These are phyloP conservation scores for Coemansia sp. DNA, from an alignment of 192 early-diverging fungal species.

Conservation along the genomic window DNA sequence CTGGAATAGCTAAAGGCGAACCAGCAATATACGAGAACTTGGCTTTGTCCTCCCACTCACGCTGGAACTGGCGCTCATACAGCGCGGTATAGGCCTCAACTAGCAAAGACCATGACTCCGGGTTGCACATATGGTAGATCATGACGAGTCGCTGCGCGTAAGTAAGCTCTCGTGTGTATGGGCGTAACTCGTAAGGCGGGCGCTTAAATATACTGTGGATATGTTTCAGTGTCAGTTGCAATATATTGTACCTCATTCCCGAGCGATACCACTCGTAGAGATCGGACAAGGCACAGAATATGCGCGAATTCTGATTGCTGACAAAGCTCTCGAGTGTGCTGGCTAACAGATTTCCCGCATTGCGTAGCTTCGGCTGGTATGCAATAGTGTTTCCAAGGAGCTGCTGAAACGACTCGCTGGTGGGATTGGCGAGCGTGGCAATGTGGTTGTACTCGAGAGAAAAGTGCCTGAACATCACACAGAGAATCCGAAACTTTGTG, in stretches of 20 bases:
- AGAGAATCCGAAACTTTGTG: slow-evolving; percentile 38
- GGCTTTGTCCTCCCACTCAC: slow-evolving; percentile 25
- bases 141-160: slow-evolving; percentile 37
- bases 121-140: slow-evolving; percentile 31
- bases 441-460: slow-evolving; percentile 28
- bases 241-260: slow-evolving; percentile 15
- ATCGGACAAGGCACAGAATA: slow-evolving; percentile 34
- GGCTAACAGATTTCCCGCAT: neutral
- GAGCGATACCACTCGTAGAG: slow-evolving; percentile 28
- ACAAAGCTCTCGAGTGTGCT: slow-evolving; percentile 39
- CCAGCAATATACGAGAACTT: slow-evolving; percentile 22
- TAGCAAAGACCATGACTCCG: slow-evolving; percentile 19
- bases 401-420: slow-evolving; percentile 3
- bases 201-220: slow-evolving; percentile 48
- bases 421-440: slow-evolving; percentile 25
- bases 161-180: slow-evolving; percentile 35
- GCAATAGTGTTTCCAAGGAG: slow-evolving; percentile 15
- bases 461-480: slow-evolving; percentile 38
- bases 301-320: slow-evolving; percentile 47
- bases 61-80: slow-evolving; percentile 10
- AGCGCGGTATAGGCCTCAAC: slow-evolving; percentile 26
- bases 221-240: slow-evolving; percentile 36
- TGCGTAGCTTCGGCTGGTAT: slow-evolving; percentile 24
- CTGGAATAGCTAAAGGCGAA: slow-evolving; percentile 8
- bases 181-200: slow-evolving; percentile 29